Conservation (phyloP, 352 stramenopile genomes). For the Aphanomyces stellatus region DNA sequence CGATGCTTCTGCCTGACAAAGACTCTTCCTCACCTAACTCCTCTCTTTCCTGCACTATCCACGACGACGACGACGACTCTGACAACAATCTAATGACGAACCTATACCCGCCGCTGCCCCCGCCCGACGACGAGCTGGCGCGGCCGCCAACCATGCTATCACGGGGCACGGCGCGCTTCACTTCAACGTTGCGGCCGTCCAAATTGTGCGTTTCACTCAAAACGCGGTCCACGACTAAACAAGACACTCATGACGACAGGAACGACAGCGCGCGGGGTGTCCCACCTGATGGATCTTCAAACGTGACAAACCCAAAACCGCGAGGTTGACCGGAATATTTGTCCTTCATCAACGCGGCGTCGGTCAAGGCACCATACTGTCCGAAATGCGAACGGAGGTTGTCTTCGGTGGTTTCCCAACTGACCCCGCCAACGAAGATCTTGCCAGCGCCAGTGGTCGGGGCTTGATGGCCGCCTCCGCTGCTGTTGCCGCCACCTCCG, state of each 20-base stretch:
- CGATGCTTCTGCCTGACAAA: not conserved
- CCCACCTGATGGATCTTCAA: constrained; percentile 81
- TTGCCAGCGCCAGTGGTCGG: constrained; percentile 41
- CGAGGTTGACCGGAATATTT: constrained; percentile 87
- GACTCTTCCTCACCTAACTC: not conserved
- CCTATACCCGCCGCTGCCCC: constrained; percentile 13
- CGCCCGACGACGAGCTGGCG: not conserved
- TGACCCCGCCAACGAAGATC: constrained; percentile 87
- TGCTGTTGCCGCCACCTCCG: not conserved
- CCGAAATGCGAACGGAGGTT: constrained; percentile 81
- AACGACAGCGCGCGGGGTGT: not conserved
- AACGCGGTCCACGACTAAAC: constrained; percentile 67
- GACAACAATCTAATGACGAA: constrained; percentile 13
- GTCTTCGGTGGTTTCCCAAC: constrained; percentile 91
- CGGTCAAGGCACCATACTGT: constrained; percentile 80
- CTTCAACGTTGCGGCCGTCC: constrained; percentile 86
- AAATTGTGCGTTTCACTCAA: constrained; percentile 82
- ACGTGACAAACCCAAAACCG: constrained; percentile 92
- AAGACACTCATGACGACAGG: constrained; percentile 14
- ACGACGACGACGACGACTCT: not conserved
- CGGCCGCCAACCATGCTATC: constrained; percentile 55
- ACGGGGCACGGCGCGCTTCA: constrained; percentile 87
- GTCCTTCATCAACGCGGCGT: constrained; percentile 89
- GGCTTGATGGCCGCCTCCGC: not conserved
- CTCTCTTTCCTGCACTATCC: constrained; percentile 16